These are phyloP conservation scores for Globisporangium echinulatum DNA, from an alignment of 352 stramenopile genomes.

Conservation along the genomic window DNA sequence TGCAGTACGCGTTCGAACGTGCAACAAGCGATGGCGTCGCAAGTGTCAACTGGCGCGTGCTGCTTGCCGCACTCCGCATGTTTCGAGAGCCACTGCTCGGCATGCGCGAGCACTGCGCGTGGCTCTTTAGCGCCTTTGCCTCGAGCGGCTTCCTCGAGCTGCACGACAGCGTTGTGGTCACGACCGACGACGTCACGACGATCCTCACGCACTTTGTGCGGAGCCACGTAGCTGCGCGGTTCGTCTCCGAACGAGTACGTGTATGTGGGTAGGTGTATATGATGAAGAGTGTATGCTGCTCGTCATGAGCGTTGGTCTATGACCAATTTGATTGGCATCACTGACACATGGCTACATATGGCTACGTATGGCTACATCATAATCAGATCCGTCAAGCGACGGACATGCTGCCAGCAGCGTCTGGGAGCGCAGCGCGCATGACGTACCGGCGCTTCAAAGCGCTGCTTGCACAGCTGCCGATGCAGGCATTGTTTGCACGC, in stretches of 20 bases:
- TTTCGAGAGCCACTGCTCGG: constrained; percentile 50
- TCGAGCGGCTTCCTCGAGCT: constrained; percentile 50
- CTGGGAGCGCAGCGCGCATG: constrained; percentile 29
- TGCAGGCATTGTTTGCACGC: constrained; percentile 36
- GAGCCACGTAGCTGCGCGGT: constrained; percentile 35
- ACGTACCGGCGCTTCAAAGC: constrained; percentile 35
- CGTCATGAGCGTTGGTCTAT: neutral
- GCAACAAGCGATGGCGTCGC: constrained; percentile 31
- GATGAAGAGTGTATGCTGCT: too few relatives aligned
- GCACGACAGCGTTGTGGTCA: constrained; percentile 22
- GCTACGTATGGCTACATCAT: neutral
- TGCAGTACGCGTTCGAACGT: constrained; percentile 62
- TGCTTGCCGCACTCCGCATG: constrained; percentile 53
- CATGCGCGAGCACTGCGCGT: constrained; percentile 47
- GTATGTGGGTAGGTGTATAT: neutral
- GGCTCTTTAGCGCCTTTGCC: constrained; percentile 49
- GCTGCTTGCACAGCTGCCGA: constrained; percentile 32
- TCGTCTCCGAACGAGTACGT: constrained; percentile 53
- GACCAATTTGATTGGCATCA: neutral
- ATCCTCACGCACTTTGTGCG: constrained; percentile 49
- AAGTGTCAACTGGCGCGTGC: constrained; percentile 60
- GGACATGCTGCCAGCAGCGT: constrained; percentile 25
- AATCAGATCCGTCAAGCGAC: constrained; percentile 41
- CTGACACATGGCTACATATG: neutral
- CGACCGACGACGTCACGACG: constrained; percentile 30